Percentiles rank a stretch among this genome's conserved stretches.
phyloP scores from a whole-genome alignment of 2,329 filamentous ascomycete genomes.

The Sporothrix pseudoabietina region DNA sequence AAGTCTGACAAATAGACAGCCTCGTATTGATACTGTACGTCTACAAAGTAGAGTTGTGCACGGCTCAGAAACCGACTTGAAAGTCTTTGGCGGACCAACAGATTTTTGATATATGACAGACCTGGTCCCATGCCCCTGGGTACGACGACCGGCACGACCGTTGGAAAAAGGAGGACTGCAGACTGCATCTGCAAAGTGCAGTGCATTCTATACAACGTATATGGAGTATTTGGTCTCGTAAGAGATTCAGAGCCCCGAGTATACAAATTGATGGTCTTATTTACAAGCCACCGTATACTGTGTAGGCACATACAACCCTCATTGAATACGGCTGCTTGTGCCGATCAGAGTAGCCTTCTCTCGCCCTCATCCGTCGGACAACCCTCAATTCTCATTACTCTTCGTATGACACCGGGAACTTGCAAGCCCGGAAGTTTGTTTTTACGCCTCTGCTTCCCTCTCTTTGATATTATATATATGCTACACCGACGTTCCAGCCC shows the following conservation, averaged over 20 bases:
- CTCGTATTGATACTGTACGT: background rate
- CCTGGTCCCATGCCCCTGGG: slow-evolving; percentile 18
- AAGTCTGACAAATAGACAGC: background rate
- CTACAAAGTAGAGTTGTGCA: background rate
- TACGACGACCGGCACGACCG: background rate
- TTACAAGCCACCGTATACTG: background rate
- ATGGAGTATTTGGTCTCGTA: background rate
- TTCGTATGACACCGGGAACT: background rate
- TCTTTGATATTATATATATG: background rate
- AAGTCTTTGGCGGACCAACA: background rate
- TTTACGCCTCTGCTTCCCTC: background rate
- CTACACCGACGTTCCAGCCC: background rate
- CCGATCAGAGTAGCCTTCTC: background rate
- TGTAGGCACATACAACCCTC: background rate
- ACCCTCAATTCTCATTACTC: background rate
- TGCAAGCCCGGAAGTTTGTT: background rate
- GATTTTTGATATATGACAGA: slow-evolving; percentile 22
- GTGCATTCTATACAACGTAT: background rate
- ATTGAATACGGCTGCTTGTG: background rate
- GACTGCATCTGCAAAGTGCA: background rate
- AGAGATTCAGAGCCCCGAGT: background rate
- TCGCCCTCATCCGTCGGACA: background rate
- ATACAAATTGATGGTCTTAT: background rate
- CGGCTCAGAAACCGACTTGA: background rate
- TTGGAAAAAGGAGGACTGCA: background rate